Evolutionary conservation across 1,284 basidiomycete species (phyloP).

Genomic region (Ceratobasidium sp.): DNA sequence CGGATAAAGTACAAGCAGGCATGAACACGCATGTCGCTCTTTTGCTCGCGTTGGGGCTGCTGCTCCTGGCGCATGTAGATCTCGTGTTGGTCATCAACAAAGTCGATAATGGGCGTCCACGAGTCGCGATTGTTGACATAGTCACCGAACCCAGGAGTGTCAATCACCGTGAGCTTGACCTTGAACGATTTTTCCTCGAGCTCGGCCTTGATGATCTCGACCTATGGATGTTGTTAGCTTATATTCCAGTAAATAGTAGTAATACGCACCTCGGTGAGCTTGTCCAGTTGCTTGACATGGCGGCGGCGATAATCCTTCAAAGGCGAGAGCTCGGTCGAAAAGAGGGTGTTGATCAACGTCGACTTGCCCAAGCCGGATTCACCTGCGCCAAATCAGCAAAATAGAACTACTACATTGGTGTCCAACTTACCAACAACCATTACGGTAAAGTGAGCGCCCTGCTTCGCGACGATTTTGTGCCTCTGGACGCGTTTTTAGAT

Average conservation of each 20-base stretch:
- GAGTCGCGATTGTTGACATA: constrained; percentile 99
- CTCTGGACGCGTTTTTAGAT: constrained; percentile 57
- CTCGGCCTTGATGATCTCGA: constrained; percentile 95
- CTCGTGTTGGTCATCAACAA: constrained; percentile 99
- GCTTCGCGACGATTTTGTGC: constrained; percentile 97
- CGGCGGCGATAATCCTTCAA: constrained; percentile 90
- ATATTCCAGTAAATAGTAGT: neutral
- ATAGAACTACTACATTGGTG: neutral
- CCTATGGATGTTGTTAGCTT: constrained; percentile 45
- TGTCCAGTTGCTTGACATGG: constrained; percentile 97
- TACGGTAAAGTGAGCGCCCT: constrained; percentile 96
- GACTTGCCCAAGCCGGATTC: constrained; percentile 96
- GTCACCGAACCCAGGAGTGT: constrained; percentile 98
- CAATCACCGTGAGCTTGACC: constrained; percentile 98
- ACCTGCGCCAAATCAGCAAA: constrained; percentile 57
- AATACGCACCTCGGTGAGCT: constrained; percentile 82
- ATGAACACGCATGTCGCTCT: constrained; percentile 95
- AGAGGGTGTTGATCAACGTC: constrained; percentile 98
- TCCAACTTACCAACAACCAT: constrained; percentile 93
- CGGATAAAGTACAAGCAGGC: constrained; percentile 98
- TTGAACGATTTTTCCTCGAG: constrained; percentile 99
- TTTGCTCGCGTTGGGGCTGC: constrained; percentile 91
- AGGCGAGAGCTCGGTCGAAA: constrained; percentile 94
- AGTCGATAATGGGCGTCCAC: constrained; percentile 98
- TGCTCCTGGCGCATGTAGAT: constrained; percentile 99